Evolutionary conservation across 2,329 filamentous ascomycete genomes (phyloP).

Genomic region (Ambrosiella xylebori): DNA sequence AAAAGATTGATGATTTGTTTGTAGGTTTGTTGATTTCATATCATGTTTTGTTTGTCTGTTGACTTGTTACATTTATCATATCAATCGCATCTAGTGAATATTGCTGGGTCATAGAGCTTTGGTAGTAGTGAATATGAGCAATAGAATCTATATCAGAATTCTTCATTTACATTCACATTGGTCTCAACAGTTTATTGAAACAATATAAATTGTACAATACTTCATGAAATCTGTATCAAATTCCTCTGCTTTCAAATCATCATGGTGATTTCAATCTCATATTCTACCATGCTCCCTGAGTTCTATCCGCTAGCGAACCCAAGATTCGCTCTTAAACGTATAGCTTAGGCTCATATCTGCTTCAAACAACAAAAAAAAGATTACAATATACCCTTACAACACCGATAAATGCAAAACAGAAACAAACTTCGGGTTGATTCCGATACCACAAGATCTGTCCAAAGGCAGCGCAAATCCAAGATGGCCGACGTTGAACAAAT

Average conservation of each 20-base stretch:
- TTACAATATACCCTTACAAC: background rate
- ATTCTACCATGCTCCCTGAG: background rate
- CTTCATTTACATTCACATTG: too few species aligned
- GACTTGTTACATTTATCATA: background rate
- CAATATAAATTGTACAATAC: too few species aligned
- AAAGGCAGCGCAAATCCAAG: background rate
- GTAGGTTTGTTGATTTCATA: background rate
- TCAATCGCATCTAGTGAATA: background rate
- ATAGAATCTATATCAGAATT: too few species aligned
- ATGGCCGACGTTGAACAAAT: background rate
- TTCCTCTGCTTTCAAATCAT: too few species aligned
- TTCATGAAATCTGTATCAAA: too few species aligned
- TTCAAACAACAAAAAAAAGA: background rate
- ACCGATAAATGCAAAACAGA: background rate
- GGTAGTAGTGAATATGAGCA: too few species aligned
- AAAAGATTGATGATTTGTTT: constrained; percentile 20
- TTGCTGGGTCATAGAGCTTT: background rate
- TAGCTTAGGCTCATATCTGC: background rate
- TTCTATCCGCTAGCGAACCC: background rate
- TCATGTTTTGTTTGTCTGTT: background rate
- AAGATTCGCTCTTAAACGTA: background rate
- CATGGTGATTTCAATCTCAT: background rate
- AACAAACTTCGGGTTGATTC: background rate
- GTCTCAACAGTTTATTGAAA: too few species aligned
- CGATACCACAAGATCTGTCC: background rate